These are phyloP conservation scores for Coemansia sp. DNA, from an alignment of 192 early-diverging fungal species.

Conservation along the genomic window DNA sequence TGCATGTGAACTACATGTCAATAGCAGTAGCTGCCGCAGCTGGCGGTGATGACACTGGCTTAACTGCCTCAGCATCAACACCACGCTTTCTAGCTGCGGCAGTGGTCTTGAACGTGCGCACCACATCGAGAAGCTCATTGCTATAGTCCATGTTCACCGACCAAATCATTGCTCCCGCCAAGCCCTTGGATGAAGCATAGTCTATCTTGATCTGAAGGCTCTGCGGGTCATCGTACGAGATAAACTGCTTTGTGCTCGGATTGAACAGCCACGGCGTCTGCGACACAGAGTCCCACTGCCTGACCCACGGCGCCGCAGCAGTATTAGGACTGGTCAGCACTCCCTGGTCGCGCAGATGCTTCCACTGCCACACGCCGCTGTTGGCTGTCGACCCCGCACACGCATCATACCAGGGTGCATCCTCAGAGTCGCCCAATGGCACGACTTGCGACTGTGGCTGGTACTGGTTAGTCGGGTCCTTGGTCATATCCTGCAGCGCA, in stretches of 20 bases:
- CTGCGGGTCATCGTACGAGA: slow-evolving; percentile 71
- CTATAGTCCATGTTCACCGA: slow-evolving; percentile 51
- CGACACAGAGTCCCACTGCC: slow-evolving; percentile 64
- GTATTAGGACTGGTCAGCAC: slow-evolving; percentile 46
- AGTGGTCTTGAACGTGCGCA: slow-evolving; percentile 14
- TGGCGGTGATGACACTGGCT: neutral
- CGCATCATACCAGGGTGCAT: slow-evolving; percentile 60
- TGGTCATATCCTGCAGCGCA: slow-evolving; percentile 57
- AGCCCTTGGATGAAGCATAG: slow-evolving; percentile 58
- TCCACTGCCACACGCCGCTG: slow-evolving; percentile 69
- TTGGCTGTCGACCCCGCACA: slow-evolving; percentile 50
- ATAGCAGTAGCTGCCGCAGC: neutral
- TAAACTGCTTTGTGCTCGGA: slow-evolving; percentile 58
- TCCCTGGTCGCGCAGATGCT: slow-evolving; percentile 63
- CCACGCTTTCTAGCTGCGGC: neutral
- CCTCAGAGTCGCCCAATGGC: slow-evolving; percentile 58
- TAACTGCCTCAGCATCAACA: neutral
- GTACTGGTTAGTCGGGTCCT: slow-evolving; percentile 49
- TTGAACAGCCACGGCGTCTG: slow-evolving; percentile 77
- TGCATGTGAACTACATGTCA: neutral
- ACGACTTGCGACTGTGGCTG: slow-evolving; percentile 38
- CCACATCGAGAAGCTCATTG: slow-evolving; percentile 58
- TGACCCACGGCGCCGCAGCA: slow-evolving; percentile 64
- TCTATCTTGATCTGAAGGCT: slow-evolving; percentile 65
- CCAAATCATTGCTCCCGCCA: slow-evolving; percentile 72